These are phyloP conservation scores for Mycena galopus DNA, from an alignment of 768 basidiomycete genomes.

Conservation along the genomic window DNA sequence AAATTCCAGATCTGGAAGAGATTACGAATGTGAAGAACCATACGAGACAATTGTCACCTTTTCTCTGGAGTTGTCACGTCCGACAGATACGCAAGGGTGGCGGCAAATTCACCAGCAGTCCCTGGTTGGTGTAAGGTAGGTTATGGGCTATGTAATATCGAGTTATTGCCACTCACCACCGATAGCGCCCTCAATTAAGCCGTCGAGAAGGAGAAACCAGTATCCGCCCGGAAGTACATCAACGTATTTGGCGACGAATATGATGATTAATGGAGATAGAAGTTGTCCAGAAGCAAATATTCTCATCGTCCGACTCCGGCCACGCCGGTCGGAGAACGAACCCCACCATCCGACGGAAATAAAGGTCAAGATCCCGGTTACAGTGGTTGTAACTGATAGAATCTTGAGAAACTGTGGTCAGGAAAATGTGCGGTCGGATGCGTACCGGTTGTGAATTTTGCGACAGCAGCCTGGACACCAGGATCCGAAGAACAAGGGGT, in stretches of 20 bases:
- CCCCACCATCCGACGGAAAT: constrained; percentile 27
- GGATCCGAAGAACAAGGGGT: constrained; percentile 74
- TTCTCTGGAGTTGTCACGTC: no score
- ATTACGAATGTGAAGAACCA: no score
- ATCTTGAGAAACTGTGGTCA: neutral
- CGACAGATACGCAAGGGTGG: no score
- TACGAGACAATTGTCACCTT: no score
- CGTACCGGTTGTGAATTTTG: constrained; percentile 73
- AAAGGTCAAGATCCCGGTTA: constrained; percentile 12
- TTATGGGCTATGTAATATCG: no score
- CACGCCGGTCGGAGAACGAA: constrained; percentile 80
- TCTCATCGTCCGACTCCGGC: constrained; percentile 75
- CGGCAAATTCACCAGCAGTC: no score
- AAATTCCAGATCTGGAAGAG: no score
- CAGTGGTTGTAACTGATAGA: constrained; percentile 23
- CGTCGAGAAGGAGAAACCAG: constrained; percentile 79
- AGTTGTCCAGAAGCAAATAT: constrained; percentile 73
- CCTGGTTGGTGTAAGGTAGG: no score
- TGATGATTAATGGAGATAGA: constrained; percentile 72
- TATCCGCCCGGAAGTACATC: constrained; percentile 82
- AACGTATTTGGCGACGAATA: constrained; percentile 73
- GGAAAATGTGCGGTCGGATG: constrained; percentile 19
- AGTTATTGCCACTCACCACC: constrained; percentile 66
- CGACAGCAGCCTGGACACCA: constrained; percentile 75
- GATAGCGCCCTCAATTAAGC: constrained; percentile 74